A percentile compares a stretch with the other conserved stretches of the same genome.
Evolutionary conservation across 1,139 yeast species (phyloP).

Genomic region (Candida labiduridarum): DNA sequence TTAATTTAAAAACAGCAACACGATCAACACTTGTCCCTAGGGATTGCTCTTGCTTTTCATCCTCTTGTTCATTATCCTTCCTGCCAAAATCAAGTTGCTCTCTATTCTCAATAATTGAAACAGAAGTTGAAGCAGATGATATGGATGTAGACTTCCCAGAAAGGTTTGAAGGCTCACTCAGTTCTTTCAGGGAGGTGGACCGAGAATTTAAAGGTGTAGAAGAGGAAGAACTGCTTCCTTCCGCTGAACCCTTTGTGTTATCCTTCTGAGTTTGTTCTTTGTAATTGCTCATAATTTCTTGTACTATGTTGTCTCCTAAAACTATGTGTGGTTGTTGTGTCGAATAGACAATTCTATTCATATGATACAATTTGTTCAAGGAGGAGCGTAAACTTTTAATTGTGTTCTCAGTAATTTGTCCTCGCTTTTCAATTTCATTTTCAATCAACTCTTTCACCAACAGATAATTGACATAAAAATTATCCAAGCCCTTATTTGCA

Average conservation of each 20-base stretch:
- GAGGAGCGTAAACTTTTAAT: conserved; percentile 15
- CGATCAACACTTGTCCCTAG: not conserved
- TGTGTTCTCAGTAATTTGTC: conserved; percentile 13
- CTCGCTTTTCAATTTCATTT: conserved; percentile 8
- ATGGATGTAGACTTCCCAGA: not conserved
- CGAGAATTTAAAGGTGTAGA: conserved; percentile 2
- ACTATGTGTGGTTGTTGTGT: conserved; percentile 10
- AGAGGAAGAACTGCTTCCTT: conserved; percentile 3
- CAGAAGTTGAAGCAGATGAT: not conserved
- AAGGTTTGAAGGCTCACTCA: not conserved
- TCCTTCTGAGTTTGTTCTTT: conserved; percentile 1
- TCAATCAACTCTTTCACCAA: conserved; percentile 13
- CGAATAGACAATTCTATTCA: conserved; percentile 15
- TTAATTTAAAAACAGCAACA: conserved; percentile 6
- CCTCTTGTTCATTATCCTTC: not conserved
- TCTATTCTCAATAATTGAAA: not conserved
- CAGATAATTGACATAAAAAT: conserved; percentile 12
- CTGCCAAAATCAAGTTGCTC: not conserved
- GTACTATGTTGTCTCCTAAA: conserved; percentile 13
- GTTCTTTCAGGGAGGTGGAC: conserved; percentile 7
- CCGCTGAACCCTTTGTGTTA: not conserved
- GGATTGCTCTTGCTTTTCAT: conserved; percentile 3
- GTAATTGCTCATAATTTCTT: conserved; percentile 10
- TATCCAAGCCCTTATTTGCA: conserved; percentile 14
- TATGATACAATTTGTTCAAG: conserved; percentile 12